Conservation (phyloP, 805 yeast species). For the Zygosaccharomyces bisporus region DNA sequence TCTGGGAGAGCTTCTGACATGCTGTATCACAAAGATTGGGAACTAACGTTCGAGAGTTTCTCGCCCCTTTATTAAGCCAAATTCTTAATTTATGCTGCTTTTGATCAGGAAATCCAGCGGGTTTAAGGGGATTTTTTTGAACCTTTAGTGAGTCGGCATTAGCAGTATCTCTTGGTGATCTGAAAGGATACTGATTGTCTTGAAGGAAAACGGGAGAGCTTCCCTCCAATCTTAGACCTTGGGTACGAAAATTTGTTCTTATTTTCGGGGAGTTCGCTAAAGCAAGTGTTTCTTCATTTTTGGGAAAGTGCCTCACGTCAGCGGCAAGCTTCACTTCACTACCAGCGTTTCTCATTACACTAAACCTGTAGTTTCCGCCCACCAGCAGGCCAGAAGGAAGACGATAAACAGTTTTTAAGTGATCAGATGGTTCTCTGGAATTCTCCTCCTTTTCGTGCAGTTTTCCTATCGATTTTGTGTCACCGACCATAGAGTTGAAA, state of each 20-base stretch:
- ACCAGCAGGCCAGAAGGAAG: too few relatives aligned
- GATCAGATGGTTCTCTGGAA: too few relatives aligned
- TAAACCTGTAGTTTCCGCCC: too few relatives aligned
- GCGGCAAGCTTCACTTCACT: background rate
- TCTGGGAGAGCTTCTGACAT: background rate
- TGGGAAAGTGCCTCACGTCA: background rate
- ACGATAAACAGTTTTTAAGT: too few relatives aligned
- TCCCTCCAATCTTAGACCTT: too few relatives aligned
- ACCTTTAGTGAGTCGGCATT: background rate
- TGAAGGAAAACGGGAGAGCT: too few relatives aligned
- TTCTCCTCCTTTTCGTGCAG: too few relatives aligned
- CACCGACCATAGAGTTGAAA: background rate
- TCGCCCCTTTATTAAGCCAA: conserved; percentile 1
- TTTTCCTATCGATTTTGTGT: background rate
- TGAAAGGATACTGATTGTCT: background rate
- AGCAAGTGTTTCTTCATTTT: background rate
- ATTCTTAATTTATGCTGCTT: background rate
- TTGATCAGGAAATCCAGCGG: background rate
- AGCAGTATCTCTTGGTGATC: background rate
- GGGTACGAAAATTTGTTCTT: too few relatives aligned
- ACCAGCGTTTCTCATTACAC: too few relatives aligned
- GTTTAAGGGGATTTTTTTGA: too few relatives aligned
- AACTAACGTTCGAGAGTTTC: background rate
- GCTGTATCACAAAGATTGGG: background rate
- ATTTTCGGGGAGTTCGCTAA: too few relatives aligned